phyloP scores from a whole-genome alignment of 768 basidiomycete species.

The Macrolepiota fuliginosa region DNA sequence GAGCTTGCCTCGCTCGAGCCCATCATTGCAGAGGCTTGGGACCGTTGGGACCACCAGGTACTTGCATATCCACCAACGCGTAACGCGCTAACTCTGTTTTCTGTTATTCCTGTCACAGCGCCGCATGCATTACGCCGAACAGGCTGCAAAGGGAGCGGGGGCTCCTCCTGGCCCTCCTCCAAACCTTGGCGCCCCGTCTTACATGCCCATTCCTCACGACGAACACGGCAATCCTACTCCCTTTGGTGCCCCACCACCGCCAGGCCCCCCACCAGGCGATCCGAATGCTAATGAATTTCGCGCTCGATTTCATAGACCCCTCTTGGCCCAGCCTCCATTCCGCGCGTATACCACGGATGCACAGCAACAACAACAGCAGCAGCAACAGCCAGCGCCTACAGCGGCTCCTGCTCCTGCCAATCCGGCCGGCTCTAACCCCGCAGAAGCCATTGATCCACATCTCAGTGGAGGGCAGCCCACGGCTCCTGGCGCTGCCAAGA shows the following conservation, averaged over 20 bases:
- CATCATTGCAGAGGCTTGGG: constrained; percentile 81
- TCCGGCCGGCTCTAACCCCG: constrained; percentile 9
- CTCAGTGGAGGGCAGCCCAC: constrained; percentile 13
- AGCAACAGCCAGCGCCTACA: constrained; percentile 13
- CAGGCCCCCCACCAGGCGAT: constrained; percentile 6
- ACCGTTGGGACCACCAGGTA: constrained; percentile 83
- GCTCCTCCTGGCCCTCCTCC: constrained; percentile 24
- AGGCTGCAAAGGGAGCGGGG: constrained; percentile 29
- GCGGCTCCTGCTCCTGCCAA: constrained; percentile 2
- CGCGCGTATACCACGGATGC: constrained; percentile 12
- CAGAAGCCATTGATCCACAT: constrained; percentile 18
- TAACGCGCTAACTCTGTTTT: constrained; percentile 11
- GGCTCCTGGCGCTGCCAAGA: constrained; percentile 13
- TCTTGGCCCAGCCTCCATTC: constrained; percentile 15
- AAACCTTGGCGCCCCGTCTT: constrained; percentile 24
- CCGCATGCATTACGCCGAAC: constrained; percentile 40
- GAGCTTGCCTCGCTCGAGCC: constrained; percentile 78
- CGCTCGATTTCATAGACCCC: constrained; percentile 12
- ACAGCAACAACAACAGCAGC: constrained; percentile 9
- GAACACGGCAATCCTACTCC: constrained; percentile 16
- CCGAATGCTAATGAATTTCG: constrained; percentile 12
- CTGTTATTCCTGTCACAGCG: constrained; percentile 26
- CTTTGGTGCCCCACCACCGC: constrained; percentile 12
- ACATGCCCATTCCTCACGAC: constrained; percentile 26
- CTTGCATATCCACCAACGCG: constrained; percentile 19